A percentile compares a stretch with the other conserved stretches of the same genome.
Conservation (phyloP, 345 rosid genomes). For the Gossypium rotundifolium region DNA sequence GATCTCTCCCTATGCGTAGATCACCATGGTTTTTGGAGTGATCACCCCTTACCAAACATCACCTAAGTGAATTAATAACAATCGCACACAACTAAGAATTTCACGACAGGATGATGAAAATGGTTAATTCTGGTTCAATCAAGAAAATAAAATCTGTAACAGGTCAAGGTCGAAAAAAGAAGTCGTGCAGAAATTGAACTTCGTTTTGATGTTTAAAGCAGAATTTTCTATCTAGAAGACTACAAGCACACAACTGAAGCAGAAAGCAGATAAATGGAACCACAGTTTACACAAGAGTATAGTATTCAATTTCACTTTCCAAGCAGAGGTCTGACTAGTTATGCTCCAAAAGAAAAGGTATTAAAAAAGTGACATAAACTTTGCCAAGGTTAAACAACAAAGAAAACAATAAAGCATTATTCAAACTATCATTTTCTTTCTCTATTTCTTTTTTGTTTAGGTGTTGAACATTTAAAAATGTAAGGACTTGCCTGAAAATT, state of each 20-base stretch:
- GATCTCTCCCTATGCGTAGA: not conserved
- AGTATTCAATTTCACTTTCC: not conserved
- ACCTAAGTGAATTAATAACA: not conserved
- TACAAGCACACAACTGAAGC: not conserved
- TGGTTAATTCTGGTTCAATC: not conserved
- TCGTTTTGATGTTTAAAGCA: not conserved
- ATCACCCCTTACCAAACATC: not conserved
- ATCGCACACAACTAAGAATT: not conserved
- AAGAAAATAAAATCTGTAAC: not conserved
- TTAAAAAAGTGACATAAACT: not conserved
- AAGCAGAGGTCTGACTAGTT: not conserved
- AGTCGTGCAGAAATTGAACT: not conserved
- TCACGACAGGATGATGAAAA: not conserved
- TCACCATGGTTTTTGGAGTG: not conserved
- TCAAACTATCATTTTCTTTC: not conserved
- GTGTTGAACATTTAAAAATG: not conserved
- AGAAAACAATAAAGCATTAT: not conserved
- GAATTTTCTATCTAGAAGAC: not conserved
- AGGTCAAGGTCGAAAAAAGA: not conserved
- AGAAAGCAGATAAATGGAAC: not conserved
- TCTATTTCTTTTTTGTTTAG: not conserved
- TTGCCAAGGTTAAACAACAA: not conserved
- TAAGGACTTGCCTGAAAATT: constrained; percentile 73
- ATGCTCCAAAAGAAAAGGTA: not conserved
- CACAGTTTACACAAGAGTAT: not conserved